Evolutionary conservation across 2,329 filamentous ascomycete genomes (phyloP), one percentile per base, ranked within the genome.

Genomic region (Exserohilum rostratum): DNA sequence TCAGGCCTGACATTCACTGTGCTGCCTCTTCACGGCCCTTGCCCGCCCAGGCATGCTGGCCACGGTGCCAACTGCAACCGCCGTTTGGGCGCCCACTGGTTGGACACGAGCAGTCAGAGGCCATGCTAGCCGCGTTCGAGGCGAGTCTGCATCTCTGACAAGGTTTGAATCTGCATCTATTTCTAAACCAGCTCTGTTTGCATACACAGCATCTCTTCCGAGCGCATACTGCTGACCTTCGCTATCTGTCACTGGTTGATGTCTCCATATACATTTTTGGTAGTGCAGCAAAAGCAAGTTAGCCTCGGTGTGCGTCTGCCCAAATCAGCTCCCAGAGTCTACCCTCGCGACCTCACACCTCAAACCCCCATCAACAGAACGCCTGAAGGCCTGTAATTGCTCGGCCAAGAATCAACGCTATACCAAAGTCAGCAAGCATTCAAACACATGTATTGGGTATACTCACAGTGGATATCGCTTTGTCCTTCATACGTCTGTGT

Each of bases 401-500:
- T 54, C 80, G 74, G 40, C 80, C 77, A 42, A 82, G 70, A 45
- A 82, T 84, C 60, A 83, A 69, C 47, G 77, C 77, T 79, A 59
- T 46, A 56, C 22, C 73, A 61, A 76, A 20, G 56, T 74, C 55
- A 75, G 71, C 55, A 38, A 44, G 50, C 25, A 35, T 58, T 40
- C 31, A 20, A 22, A 20, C 37, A 25, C 17, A n/a, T 38, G n/a
- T 18, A 37, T 15, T 5, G 37, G 12, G 37, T 42, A 39, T 50
- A 85, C 90, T 84, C 79, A 93, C 91, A 86, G 76, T 98, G 95
- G 73, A 98, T 98, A 77, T 98, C 95, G 72, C 93, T 97, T 78
- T 98, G 95, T 18, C 95, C 95, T 79, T 99, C 95, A 67, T 99
- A 99, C 1, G 93, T 98, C 79, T 98, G 93, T 50, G 93, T 96